A percentile compares a stretch with the other conserved stretches of the same genome.
Evolutionary conservation across 257 asterid species (phyloP).

Genomic region (Ligustrum vulgare): DNA sequence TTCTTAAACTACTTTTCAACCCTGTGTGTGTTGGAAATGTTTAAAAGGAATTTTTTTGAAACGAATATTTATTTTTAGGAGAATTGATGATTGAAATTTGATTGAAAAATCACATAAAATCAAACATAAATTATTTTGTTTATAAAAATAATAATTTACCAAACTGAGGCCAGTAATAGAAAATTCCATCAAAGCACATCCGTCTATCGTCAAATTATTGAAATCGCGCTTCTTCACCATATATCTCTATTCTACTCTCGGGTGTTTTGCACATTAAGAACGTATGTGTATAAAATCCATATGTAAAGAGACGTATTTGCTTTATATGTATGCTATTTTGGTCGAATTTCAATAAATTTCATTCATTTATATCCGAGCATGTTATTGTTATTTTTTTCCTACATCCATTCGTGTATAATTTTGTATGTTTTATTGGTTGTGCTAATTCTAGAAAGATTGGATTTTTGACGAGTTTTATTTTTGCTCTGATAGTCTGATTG

Average conservation of each 20-base stretch:
- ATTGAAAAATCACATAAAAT: too few relatives aligned
- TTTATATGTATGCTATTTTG: neutral
- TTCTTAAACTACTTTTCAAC: too few relatives aligned
- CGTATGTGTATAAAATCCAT: conserved; percentile 14
- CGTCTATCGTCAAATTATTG: conserved; percentile 30
- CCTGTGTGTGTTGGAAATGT: too few relatives aligned
- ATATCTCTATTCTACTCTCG: conserved; percentile 30
- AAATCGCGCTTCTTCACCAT: conserved; percentile 27
- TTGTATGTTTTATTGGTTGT: conserved; percentile 9
- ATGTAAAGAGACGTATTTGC: conserved; percentile 4
- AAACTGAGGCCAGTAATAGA: neutral
- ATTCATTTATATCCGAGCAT: conserved; percentile 7
- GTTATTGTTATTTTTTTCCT: neutral
- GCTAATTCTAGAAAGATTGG: neutral
- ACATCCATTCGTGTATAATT: neutral
- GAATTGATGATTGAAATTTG: too few relatives aligned
- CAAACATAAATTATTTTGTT: too few relatives aligned
- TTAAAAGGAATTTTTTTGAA: too few relatives aligned
- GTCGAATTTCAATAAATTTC: neutral
- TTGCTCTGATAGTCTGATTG: conserved; percentile 29
- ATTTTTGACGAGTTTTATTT: neutral
- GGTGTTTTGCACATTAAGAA: conserved; percentile 17
- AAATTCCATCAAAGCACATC: conserved; percentile 25
- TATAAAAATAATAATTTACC: too few relatives aligned
- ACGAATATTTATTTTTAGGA: too few relatives aligned